Evolutionary conservation across 495 filamentous ascomycete species (phyloP), one percentile per base, ranked within the genome.

Genomic region (Talaromyces stipitatus): DNA sequence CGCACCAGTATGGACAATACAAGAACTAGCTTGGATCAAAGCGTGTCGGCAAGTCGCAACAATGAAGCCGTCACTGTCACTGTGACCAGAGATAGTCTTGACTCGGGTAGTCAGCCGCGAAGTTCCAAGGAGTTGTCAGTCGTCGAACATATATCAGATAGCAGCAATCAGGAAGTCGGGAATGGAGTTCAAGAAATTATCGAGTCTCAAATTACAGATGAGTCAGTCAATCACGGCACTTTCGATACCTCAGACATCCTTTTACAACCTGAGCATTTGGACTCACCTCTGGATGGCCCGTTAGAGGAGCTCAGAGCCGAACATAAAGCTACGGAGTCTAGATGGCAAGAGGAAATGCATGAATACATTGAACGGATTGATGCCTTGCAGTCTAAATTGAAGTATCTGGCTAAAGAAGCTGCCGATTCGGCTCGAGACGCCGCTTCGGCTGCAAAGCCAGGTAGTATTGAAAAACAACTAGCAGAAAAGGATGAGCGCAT

Each of bases 401-500:
- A 89, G 55, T 96, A 92, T 66, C 78, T 97, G 4, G 85, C 91
- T 2, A 86, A 84, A 54, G 86, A 91, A 60, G 85, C 86, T 32
- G 82, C 86, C 1, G 87, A 90, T 27, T 76, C 85, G 0, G 86
- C 91, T 4, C 81, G 82, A 59, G 80, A 78, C 52, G 81, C 85
- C 3, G 84, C 82, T 2, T 70, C 78, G 4, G 74, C 78, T 16
- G 82, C 87, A 2, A 74, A 82, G 8, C 66, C 82, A 0, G 85
- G 86, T 2, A 88, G 82, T 59, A 29, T 72, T 4, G 89, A 95
- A 54, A 89, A 85, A 66, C 89, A 88, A 62, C 70, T 96, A 8
- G 85, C 89, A 8, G 91, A 94, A 64, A 92, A 91, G 58, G 90
- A 97, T 59, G 90, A 92, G 61, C 87, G 89, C 61, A 94, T 97